Evolutionary conservation across 2,329 filamentous ascomycete genomes (phyloP), one percentile per base, ranked within the genome.

Genomic region (Ascochyta rabiei): DNA sequence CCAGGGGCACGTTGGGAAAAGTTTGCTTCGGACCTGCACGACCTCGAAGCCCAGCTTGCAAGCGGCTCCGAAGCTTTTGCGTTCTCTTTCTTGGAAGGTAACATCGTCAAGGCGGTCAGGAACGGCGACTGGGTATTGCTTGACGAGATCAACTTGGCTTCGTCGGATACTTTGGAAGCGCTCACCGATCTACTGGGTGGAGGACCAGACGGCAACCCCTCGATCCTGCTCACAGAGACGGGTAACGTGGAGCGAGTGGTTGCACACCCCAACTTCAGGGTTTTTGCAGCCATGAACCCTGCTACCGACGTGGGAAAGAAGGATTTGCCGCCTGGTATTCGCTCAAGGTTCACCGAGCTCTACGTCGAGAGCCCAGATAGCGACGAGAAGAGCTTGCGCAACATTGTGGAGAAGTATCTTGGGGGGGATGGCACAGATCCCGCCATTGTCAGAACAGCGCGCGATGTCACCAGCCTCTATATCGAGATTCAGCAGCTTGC

Each of bases 221-320:
- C 91, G 0, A 87, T 99, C 40, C 79, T 99, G 4, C 82, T 99
- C 7, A 93, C 93, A 0, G 95, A 99, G 77, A 95, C 92, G 34
- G 95, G 95, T 33, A 92, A 95, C 64, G 91, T 96, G 38, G 91
- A 98, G 74, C 86, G 93, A 61, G 88, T 99, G 31, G 83, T 88
- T 57, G 95, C 93, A 0, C 93, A 99, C 74, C 88, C 91, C 0
- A 87, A 96, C 61, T 99, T 99, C 74, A 87, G 95, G 34, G 90
- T 99, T 13, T 99, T 99, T 70, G 96, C 91, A 46, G 95, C 96
- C 24, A 99, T 99, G 95, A 99, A 99, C 69, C 95, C 95, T 26
- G 95, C 95, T 5, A 99, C 95, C 3, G 95, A 99, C 78, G 87
- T 97, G 51, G 95, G 96, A 57, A 99, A 99, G 77, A 88, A 93